Evolutionary conservation across 2,329 filamentous ascomycete genomes (phyloP), one percentile per base, ranked within the genome.

Genomic region (Scortechinia acanthostroma): DNA sequence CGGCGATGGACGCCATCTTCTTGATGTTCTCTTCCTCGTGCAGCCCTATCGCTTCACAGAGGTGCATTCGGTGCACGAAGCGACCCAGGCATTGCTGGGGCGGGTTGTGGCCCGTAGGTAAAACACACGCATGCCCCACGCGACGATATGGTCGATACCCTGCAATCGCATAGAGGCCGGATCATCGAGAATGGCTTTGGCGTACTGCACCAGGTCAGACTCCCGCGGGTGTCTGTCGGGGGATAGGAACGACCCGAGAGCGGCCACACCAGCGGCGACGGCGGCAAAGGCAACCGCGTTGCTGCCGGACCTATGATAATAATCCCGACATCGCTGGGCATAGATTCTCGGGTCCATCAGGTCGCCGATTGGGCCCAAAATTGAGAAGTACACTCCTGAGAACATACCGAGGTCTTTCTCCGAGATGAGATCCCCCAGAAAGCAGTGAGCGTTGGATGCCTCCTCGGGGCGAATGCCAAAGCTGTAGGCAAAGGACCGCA

Each of bases 171-270:
- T 55, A 0, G 57, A 56, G 14, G 49, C 48, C 15, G 57, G 54
- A 46, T 59, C 57, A 48, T 59, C 57, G 45, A 59, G 57, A 21
- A 59, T 57, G 1, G 51, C 46, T 50, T 59, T 59, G 17, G 57
- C 56, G 48, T 59, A 58, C 42, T 55, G 53, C 43, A 59, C 48
- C 21, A 59, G 49, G 14, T 57, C 53, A 25, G 55, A 49, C 45
- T 59, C 57, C 16, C 52, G 51, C 14, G 52, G 45, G 28, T 58
- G 43, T 48, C 50, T 50, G 4, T 42, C 49, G 2, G 49, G n/a
- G 1, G 57, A 57, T 15, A 59, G 46, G 37, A 59, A 59, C 1
- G 57, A 59, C 2, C 57, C 57, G 13, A 57, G 46, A 46, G 48
- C 49, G 40, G 57, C 57, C 0, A 57, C 43, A 19, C 57, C 57